Percentiles rank a stretch among this genome's conserved stretches.
Evolutionary conservation across 768 basidiomycete species (phyloP).

Genomic region (Russula sp.): DNA sequence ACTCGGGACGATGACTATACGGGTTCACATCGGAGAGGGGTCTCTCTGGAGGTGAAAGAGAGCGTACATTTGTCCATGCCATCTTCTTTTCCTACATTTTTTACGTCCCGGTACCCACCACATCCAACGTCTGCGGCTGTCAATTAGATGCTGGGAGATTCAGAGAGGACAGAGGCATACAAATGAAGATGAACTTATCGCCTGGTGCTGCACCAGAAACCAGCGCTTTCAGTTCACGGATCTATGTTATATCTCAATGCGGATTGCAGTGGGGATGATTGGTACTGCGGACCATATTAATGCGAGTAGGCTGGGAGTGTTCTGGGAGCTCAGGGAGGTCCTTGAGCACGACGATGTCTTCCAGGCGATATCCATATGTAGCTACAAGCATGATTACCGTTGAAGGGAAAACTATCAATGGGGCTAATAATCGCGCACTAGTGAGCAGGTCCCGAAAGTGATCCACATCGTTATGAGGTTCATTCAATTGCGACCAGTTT

Average conservation of each 20-base stretch:
- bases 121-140: constrained; percentile 16
- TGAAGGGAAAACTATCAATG: too few relatives aligned
- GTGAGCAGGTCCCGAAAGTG: constrained; percentile 9
- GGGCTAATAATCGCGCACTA: neutral
- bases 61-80: constrained; percentile 23
- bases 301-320: constrained; percentile 11
- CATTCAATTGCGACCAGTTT: constrained; percentile 2
- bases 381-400: neutral
- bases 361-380: constrained; percentile 14
- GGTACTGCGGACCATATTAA: constrained; percentile 13
- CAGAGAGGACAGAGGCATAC: constrained; percentile 14
- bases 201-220: constrained; percentile 21
- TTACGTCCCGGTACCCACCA: too few relatives aligned
- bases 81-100: constrained; percentile 23
- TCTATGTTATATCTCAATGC: constrained; percentile 4
- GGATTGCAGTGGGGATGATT: neutral
- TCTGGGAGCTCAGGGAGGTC: neutral
- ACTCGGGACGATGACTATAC: constrained; percentile 10
- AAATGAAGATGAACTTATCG: constrained; percentile 26
- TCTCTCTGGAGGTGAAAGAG: too few relatives aligned
- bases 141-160: neutral
- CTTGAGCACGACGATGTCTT: constrained; percentile 20
- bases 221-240: constrained; percentile 18
- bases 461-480: constrained; percentile 19
- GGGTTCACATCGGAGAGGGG: neutral